phyloP scores from a whole-genome alignment of 2,329 filamentous ascomycete genomes.

The Chrysoporthe deuterocubensis region DNA sequence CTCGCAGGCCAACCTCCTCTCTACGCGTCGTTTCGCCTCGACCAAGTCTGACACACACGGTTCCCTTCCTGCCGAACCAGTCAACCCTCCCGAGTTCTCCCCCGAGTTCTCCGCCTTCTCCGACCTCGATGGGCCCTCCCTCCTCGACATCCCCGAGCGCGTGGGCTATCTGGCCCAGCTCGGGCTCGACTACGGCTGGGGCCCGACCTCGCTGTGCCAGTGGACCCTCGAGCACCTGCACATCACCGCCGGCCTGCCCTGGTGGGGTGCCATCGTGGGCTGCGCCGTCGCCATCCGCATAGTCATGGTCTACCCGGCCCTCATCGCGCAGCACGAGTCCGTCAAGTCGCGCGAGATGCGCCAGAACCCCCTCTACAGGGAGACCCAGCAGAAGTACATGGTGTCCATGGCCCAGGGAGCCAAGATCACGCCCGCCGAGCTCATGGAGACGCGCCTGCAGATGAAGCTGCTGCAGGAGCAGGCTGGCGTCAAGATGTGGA shows the following conservation, averaged over 20 bases:
- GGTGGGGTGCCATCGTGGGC: conserved; percentile 76
- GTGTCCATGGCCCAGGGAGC: conserved; percentile 39
- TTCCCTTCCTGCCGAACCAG: conserved; percentile 21
- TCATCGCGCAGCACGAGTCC: conserved; percentile 63
- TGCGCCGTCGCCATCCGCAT: conserved; percentile 69
- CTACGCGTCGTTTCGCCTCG: conserved; percentile 31
- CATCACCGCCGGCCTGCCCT: conserved; percentile 74
- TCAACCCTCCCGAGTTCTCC: conserved; percentile 33
- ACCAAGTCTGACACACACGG: conserved; percentile 34
- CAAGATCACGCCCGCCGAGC: conserved; percentile 49
- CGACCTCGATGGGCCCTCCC: conserved; percentile 43
- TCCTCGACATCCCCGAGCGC: conserved; percentile 69
- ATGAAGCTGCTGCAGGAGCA: conserved; percentile 55
- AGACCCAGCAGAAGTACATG: conserved; percentile 54
- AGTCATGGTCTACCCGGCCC: conserved; percentile 67
- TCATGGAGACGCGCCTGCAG: conserved; percentile 51
- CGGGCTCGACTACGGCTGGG: conserved; percentile 87
- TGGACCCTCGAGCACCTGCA: conserved; percentile 83
- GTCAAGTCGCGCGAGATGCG: conserved; percentile 65
- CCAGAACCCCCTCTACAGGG: conserved; percentile 59
- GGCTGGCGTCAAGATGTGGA: conserved; percentile 57
- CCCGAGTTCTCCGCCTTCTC: conserved; percentile 38
- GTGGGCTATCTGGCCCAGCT: conserved; percentile 83
- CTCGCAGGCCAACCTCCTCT: conserved; percentile 29
- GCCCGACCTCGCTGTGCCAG: conserved; percentile 74